Evolutionary conservation across 352 stramenopile genomes (phyloP), one percentile per base, ranked within the genome.

Genomic region (Phytopythium litorale): DNA sequence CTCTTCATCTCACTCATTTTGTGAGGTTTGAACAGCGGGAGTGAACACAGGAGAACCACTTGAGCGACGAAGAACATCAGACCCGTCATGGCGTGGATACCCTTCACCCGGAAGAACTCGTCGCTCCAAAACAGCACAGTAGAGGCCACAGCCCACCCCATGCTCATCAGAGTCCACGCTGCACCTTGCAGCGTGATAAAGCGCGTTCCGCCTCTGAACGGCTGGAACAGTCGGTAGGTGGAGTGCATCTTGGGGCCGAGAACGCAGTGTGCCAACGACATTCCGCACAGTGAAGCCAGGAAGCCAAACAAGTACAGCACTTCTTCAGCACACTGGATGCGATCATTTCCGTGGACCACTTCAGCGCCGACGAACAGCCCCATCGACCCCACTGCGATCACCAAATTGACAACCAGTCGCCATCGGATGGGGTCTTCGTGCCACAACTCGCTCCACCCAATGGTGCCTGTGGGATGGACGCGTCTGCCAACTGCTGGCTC

Each of bases 171-270:
- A n/a, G 78, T 83, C 78, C 78, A 87, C 7, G 64, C 78, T 5
- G 73, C 76, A 35, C 78, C 74, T 61, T 87, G 78, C 16, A 76
- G 71, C 2, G 77, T 81, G 38, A 83, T 67, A 52, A 87, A 87
- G 5, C 69, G 63, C 25, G 82, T 64, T 0, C 78, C 78, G 6
- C 78, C 78, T 46, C 62, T 59, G 32, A 87, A 83, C 19, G 78
- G 78, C 55, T 87, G 78, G 19, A 84, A 76, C 8, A 73, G 58
- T 4, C 64, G 57, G 56, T 85, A 87, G 12, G 60, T 64, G 7
- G 63, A n/a, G 18, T 81, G 66, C 18, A 81, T 57, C 16, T 69
- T 68, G 3, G 75, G 75, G 4, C 71, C 76, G 19, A 79, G 68
- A 0, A 71, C 53, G 30, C 76, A 66, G 50, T 87, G 78, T 1